Base-by-base conservation (phyloP, 345 rosid genomes). In the Bruguiera parviflora region DNA sequence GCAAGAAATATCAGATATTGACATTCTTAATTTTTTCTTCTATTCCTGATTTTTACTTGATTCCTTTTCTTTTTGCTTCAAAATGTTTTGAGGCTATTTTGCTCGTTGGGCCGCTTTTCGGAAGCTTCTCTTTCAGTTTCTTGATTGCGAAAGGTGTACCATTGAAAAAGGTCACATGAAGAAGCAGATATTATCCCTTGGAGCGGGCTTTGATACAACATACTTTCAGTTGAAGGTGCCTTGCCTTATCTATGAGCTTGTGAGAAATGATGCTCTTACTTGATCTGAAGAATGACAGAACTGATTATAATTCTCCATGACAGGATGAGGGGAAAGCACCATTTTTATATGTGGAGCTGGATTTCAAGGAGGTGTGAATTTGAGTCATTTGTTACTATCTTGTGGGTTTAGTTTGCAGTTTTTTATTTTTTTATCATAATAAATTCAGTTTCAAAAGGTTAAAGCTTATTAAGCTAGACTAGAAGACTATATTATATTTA, bases 51-150 rank as follows among this genome's bases (percentile, higher is more conserved):
- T 29, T 32, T 70, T 13, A 55, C 56, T 65, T 53, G 31, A 47
- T 66, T 43, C 16, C 7, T 59, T 35, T 20, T 11, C 25, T 51
- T 63, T 29, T 9, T 68, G 62, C 61, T 62, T 65, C 61, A 46
- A 64, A 56, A 53, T 27, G 11, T 67, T 37, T 67, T 56, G 65
- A 92, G 98, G 99, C 74, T 95, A 92, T 75, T 92, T 84, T 78
- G 86, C 98, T 22, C 97, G 98, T 43, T 95, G 96, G 98, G 97
- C 98, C 73, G 98, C 99, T 71, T 71, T 92, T 62, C 77, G 96
- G 60, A 87, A 87, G 91, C 88, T 95, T 77, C 61, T 95, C 29
- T 73, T 64, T 78, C 97, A 90, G 81, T 92, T 95, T 81, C 89
- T 90, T 58, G 91, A 90, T 67, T 76, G 75, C 65, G 79, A 71